These are phyloP conservation scores for Mytilinidion resinicola DNA, from an alignment of 495 filamentous ascomycete genomes.

Conservation along the genomic window DNA sequence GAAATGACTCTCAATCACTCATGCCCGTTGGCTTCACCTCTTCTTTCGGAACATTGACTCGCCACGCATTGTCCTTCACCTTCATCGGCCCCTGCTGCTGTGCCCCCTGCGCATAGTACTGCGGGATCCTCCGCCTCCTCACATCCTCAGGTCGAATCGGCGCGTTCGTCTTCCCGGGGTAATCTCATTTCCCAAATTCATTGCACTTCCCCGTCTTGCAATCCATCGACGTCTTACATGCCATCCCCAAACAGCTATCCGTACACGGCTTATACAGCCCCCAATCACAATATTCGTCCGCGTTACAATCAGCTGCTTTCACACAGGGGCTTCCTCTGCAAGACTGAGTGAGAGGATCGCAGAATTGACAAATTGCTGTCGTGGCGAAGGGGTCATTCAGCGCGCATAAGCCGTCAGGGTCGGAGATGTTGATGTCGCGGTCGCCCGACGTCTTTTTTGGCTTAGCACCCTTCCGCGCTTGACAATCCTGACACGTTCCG, in stretches of 20 bases:
- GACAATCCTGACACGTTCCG: too few species aligned
- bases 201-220: conserved; percentile 26
- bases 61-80: conserved; percentile 16
- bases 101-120: conserved; percentile 5
- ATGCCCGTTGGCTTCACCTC: too few species aligned
- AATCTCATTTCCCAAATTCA: conserved; percentile 17
- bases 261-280: conserved; percentile 19
- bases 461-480: too few species aligned
- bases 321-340: conserved; percentile 16
- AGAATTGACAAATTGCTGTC: too few species aligned
- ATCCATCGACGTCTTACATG: conserved; percentile 14
- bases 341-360: not conserved
- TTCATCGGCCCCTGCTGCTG: conserved; percentile 14
- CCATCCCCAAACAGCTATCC: conserved; percentile 13
- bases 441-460: too few species aligned
- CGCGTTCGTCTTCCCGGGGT: conserved; percentile 9
- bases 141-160: conserved; percentile 5
- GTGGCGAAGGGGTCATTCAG: too few species aligned
- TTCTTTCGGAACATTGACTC: not conserved
- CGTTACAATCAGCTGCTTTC: conserved; percentile 14
- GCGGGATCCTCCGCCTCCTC: conserved; percentile 4
- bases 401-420: too few species aligned
- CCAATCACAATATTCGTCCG: conserved; percentile 20
- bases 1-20: too few species aligned
- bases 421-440: too few species aligned